Base-by-base conservation (phyloP, 2,329 filamentous ascomycete genomes). In the Alternaria gaisen region DNA sequence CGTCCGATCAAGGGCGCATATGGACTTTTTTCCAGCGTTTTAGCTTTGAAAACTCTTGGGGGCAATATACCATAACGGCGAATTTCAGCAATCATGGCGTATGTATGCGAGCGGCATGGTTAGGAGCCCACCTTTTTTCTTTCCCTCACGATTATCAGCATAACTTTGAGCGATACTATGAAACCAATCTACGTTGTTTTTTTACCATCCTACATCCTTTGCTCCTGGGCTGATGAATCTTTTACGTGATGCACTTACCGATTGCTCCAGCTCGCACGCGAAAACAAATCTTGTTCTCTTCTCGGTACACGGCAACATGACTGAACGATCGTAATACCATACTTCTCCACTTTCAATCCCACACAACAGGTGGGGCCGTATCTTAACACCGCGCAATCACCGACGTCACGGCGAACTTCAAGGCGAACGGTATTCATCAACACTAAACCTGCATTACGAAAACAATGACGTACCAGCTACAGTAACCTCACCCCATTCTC, bases 51-150 rank as follows among this genome's bases (percentile, higher is more conserved):
- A 42, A 42, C 5, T 24, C 24, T 24, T 24, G 20, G 12, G 12
- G 30, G 32, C 20, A 18, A n/a, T 50, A 50, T 50, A 50, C 46
- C 46, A 50, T 50, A 50, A 24, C 46, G 32, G 30, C 46, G 32
- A 41, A 50, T 50, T 50, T 56, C 54, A 26, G 43, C 44, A n/a
- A 42, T 22, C 32, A 56, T 40, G 44, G 44, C 54, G 44, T 51
- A 50, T 43, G 43, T 42, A 42, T 32, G 43, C 32, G 5, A 50
- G 12, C 10, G 14, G 46, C 46, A 26, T 38, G 46, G 46, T 50
- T 50, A 26, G 14, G 5, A 38, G 20, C 14, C 20, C 46, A 5
- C 30, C 46, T 42, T 50, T 47, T 56, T 50, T 16, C 16, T 32
- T 20, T 8, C 24, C 4, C 22, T 50, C 8, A 50, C 22, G 30